phyloP scores from a whole-genome alignment of 768 basidiomycete species.

The Trametes cubensis region DNA sequence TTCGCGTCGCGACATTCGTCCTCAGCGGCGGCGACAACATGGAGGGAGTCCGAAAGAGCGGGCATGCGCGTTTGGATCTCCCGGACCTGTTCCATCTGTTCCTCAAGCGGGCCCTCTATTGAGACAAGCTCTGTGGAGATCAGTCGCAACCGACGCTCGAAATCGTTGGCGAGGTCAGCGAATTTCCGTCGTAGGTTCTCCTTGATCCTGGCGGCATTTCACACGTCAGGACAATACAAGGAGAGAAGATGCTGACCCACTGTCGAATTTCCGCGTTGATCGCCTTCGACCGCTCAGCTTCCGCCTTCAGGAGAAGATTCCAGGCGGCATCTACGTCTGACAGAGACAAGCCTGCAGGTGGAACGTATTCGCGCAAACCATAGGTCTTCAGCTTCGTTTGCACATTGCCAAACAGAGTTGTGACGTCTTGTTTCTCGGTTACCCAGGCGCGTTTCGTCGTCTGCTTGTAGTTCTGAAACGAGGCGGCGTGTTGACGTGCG shows the following conservation, averaged over 20 bases:
- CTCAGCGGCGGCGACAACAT: slow-evolving; percentile 62
- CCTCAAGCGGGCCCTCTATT: slow-evolving; percentile 79
- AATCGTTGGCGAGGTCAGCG: slow-evolving; percentile 75
- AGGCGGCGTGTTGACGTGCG: slow-evolving; percentile 73
- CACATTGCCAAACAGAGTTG: slow-evolving; percentile 87
- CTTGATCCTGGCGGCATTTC: slow-evolving; percentile 62
- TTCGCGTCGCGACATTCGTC: slow-evolving; percentile 82
- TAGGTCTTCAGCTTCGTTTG: slow-evolving; percentile 95
- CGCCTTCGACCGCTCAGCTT: slow-evolving; percentile 73
- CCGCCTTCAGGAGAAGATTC: slow-evolving; percentile 70
- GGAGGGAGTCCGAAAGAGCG: slow-evolving; percentile 58
- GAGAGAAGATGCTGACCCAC: slow-evolving; percentile 46
- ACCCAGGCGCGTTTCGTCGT: slow-evolving; percentile 88
- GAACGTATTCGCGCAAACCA: slow-evolving; percentile 80
- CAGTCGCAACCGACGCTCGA: slow-evolving; percentile 64
- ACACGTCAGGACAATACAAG: background rate
- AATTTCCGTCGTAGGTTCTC: slow-evolving; percentile 76
- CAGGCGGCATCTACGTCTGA: slow-evolving; percentile 79
- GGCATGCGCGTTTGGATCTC: slow-evolving; percentile 71
- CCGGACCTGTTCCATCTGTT: slow-evolving; percentile 71
- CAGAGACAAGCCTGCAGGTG: slow-evolving; percentile 68
- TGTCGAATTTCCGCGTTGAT: slow-evolving; percentile 91
- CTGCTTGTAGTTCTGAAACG: slow-evolving; percentile 81
- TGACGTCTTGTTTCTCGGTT: slow-evolving; percentile 84
- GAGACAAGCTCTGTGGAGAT: slow-evolving; percentile 74